A percentile compares a stretch with the other conserved stretches of the same genome.
These are phyloP conservation scores for Mortierella sp. DNA, from an alignment of 371 early-diverging fungal genomes.

Conservation along the genomic window DNA sequence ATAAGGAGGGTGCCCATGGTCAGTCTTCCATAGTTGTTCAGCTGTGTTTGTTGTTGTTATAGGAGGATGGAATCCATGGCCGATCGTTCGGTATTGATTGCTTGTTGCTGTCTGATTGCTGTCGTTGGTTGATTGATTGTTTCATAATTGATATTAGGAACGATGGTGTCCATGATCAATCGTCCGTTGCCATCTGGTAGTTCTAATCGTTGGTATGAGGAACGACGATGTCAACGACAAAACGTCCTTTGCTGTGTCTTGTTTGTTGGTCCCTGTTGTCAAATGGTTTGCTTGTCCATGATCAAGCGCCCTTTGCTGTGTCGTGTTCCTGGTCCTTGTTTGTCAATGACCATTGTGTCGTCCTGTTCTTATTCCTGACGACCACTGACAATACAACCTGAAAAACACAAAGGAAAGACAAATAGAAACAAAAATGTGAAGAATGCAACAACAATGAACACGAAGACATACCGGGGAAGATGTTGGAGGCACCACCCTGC, in stretches of 20 bases:
- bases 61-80: too few relatives aligned
- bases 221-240: too few relatives aligned
- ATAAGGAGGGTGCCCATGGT: not conserved
- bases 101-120: not conserved
- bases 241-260: not conserved
- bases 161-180: too few relatives aligned
- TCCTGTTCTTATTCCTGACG: not conserved
- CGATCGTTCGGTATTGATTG: not conserved
- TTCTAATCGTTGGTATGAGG: too few relatives aligned
- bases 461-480: slow-evolving; percentile 65
- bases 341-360: not conserved
- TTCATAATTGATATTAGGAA: too few relatives aligned
- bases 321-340: not conserved
- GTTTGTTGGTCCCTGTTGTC: too few relatives aligned
- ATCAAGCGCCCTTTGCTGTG: not conserved
- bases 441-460: not conserved
- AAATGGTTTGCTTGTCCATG: too few relatives aligned
- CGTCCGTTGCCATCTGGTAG: too few relatives aligned
- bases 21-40: not conserved
- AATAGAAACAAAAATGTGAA: not conserved
- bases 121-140: not conserved
- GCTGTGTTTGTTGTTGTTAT: not conserved
- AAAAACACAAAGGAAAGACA: not conserved
- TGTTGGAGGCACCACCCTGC: slow-evolving; percentile 65
- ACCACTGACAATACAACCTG: not conserved